Evolutionary conservation across 2,329 filamentous ascomycete genomes (phyloP), one percentile per base, ranked within the genome.

Genomic region (Aspergillus versicolor): DNA sequence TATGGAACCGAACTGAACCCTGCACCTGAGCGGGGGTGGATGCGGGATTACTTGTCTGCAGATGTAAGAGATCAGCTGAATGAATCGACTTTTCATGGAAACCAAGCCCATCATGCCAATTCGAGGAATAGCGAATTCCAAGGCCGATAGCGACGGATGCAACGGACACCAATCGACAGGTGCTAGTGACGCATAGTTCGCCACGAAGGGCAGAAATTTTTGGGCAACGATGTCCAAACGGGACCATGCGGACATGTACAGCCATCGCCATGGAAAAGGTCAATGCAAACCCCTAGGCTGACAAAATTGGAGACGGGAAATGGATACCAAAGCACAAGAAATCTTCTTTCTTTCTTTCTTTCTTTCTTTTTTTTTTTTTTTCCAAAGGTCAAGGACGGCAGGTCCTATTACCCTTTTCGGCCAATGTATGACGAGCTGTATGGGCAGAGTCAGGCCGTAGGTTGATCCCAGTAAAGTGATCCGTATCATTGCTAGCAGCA

Each of bases 51-150:
- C 65, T 64, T 63, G 56, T 73, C 69, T 75, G 73, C 73, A 75
- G 71, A 65, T 61, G 63, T 69, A 64, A 67, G 61, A 70, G 72
- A 73, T 75, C 73, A 75, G 72, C 73, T 75, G 73, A 75, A 75
- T 62, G 63, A 63, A 68, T 69, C 63, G 66, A 63, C 65, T 67
- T 57, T 48, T 56, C 53, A 59, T 57, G 56, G 41, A 53, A 61
- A 53, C 52, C 57, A 58, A 55, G 54, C 59, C 61, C 63, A 59
- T 64, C 61, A 62, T 61, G 56, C 61, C 59, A 62, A 57, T 58
- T 49, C 41, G 37, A 60, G 49, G 32, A 58, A 54, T 45, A 48
- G 56, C 44, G 53, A 61, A 51, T 54, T 51, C 52, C 24, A 61
- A 57, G 53, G 43, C 51, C 38, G 37, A 59, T 54, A 27, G 41